Percentiles rank a stretch among this genome's conserved stretches.
phyloP scores from a whole-genome alignment of 345 rosid genomes.

The Eucalyptus virginea region DNA sequence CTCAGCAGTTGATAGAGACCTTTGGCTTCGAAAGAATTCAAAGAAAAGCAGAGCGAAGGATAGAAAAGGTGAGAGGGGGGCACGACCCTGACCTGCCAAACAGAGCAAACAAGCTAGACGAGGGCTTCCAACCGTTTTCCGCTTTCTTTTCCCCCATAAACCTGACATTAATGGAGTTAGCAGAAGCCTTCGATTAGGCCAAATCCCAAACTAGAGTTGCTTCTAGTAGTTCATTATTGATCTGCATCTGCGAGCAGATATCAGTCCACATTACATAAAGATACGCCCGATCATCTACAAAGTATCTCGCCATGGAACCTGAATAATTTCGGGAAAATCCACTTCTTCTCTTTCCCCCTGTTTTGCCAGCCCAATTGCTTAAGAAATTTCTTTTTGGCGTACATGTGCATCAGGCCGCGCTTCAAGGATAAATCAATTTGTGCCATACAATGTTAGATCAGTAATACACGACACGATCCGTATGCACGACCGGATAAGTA shows the following conservation, averaged over 20 bases:
- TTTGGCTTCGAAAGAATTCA: background rate
- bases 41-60: background rate
- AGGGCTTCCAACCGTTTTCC: background rate
- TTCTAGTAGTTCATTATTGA: background rate
- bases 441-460: background rate
- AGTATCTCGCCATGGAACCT: background rate
- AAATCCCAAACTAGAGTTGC: background rate
- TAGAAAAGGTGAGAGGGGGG: constrained; percentile 26
- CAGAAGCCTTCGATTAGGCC: background rate
- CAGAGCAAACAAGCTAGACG: background rate
- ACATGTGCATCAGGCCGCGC: background rate
- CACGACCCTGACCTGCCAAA: constrained; percentile 20
- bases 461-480: background rate
- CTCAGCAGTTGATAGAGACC: background rate
- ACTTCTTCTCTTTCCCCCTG: background rate
- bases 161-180: background rate
- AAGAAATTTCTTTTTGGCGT: background rate
- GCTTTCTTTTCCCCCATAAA: background rate
- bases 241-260: background rate
- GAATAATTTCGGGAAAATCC: background rate
- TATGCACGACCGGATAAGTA: background rate
- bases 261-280: background rate
- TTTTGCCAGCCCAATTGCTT: background rate
- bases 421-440: background rate
- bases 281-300: background rate